Evolutionary conservation across 805 yeast species (phyloP).

Genomic region (Metschnikowia matae): DNA sequence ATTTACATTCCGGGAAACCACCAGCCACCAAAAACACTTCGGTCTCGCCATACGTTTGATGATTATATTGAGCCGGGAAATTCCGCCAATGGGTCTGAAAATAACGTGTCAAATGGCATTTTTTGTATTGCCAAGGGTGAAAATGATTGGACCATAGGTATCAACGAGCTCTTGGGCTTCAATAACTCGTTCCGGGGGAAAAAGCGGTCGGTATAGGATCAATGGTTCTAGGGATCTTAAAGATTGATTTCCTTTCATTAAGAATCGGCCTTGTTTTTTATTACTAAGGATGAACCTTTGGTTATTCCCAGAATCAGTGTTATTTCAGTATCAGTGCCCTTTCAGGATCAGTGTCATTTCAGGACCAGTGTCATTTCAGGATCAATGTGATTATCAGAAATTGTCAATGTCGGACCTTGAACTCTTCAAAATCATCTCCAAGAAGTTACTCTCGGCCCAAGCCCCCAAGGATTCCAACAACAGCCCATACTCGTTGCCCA

Average conservation of each 20-base stretch:
- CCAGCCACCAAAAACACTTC: constrained; percentile 32
- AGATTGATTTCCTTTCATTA: too few relatives aligned
- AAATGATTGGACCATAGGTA: constrained; percentile 89
- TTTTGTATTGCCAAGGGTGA: constrained; percentile 84
- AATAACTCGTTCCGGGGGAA: constrained; percentile 68
- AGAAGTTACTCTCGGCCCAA: constrained; percentile 36
- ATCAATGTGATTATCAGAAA: too few relatives aligned
- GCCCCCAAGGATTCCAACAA: constrained; percentile 21
- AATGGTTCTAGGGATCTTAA: too few relatives aligned
- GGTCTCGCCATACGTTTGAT: constrained; percentile 16
- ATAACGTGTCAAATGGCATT: constrained; percentile 47
- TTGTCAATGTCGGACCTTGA: constrained; percentile 54
- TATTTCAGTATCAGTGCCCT: too few relatives aligned
- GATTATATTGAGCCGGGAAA: constrained; percentile 21
- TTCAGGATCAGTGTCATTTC: too few relatives aligned
- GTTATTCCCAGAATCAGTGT: too few relatives aligned
- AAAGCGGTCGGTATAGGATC: background rate
- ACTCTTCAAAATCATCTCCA: constrained; percentile 47
- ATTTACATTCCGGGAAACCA: constrained; percentile 50
- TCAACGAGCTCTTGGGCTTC: constrained; percentile 84
- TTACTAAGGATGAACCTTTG: too few relatives aligned
- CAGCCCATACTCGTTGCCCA: constrained; percentile 10
- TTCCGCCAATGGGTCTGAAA: constrained; percentile 3
- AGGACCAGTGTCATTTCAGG: too few relatives aligned
- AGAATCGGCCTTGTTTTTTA: too few relatives aligned